Percentiles rank a stretch among this genome's conserved stretches.
These are phyloP conservation scores for Phenoliferia sp. DNA, from an alignment of 1,284 basidiomycete genomes.

Conservation along the genomic window DNA sequence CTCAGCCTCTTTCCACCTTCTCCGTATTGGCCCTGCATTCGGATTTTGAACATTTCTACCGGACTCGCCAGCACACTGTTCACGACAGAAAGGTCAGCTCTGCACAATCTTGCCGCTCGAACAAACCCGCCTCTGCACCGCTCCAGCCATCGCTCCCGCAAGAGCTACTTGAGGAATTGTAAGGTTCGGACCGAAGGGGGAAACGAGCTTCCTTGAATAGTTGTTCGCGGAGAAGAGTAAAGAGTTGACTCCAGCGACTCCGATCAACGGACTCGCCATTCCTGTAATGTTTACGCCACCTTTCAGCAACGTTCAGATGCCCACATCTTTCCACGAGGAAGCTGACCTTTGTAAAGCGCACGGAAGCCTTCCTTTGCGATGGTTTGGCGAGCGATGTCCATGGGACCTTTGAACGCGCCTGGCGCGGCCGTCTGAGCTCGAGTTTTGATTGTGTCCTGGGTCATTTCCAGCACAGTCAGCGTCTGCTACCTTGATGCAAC, in stretches of 20 bases:
- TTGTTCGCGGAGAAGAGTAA: conserved; percentile 88
- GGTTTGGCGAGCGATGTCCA: conserved; percentile 79
- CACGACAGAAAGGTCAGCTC: not conserved
- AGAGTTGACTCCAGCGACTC: conserved; percentile 95
- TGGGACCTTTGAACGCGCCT: conserved; percentile 71
- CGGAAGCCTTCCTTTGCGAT: conserved; percentile 80
- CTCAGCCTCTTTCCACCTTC: conserved; percentile 57
- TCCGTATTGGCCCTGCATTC: conserved; percentile 95
- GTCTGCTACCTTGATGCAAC: no score
- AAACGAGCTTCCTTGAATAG: conserved; percentile 71
- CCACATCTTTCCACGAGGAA: not conserved
- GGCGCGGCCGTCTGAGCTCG: conserved; percentile 48
- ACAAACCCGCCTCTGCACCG: conserved; percentile 77
- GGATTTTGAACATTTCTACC: conserved; percentile 57
- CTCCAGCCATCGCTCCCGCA: conserved; percentile 88
- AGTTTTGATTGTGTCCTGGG: conserved; percentile 74
- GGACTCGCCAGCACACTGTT: conserved; percentile 50
- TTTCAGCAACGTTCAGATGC: not conserved
- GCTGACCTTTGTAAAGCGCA: conserved; percentile 81
- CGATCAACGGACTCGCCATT: conserved; percentile 73
- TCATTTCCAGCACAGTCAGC: not conserved
- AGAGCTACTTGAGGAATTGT: conserved; percentile 71
- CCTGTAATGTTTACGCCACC: not conserved
- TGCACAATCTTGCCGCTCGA: not conserved
- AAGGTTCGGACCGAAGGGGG: conserved; percentile 61